Evolutionary conservation across 2,329 filamentous ascomycete genomes (phyloP).

Genomic region (Colletotrichum sp.): DNA sequence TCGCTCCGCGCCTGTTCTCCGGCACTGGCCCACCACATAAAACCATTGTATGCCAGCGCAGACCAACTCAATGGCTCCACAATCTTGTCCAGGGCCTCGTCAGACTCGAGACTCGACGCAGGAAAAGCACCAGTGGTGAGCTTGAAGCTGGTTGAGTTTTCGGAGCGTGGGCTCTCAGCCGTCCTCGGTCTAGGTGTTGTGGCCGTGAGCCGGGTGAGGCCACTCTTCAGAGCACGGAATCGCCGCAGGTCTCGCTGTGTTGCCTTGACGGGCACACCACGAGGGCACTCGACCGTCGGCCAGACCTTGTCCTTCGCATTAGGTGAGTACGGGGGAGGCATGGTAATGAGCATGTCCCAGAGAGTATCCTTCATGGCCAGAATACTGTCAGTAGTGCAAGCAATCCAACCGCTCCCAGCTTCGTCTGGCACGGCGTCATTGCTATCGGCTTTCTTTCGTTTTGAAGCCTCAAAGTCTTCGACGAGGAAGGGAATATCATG

Average conservation of each 20-base stretch:
- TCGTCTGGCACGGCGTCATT: conserved; percentile 49
- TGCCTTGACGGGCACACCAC: conserved; percentile 74
- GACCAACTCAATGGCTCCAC: conserved; percentile 72
- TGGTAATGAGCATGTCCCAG: conserved; percentile 87
- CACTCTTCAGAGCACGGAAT: conserved; percentile 71
- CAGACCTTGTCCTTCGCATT: conserved; percentile 68
- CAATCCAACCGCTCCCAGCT: conserved; percentile 77
- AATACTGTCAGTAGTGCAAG: conserved; percentile 95
- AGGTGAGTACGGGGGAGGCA: conserved; percentile 69
- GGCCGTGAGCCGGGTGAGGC: conserved; percentile 56
- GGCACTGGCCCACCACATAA: conserved; percentile 91
- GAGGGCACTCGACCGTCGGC: conserved; percentile 75
- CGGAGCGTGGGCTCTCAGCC: conserved; percentile 29
- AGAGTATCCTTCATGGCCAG: conserved; percentile 84
- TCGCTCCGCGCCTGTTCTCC: conserved; percentile 72
- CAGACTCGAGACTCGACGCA: conserved; percentile 36
- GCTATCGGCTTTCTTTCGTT: conserved; percentile 38
- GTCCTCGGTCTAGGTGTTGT: conserved; percentile 9
- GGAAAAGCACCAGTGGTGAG: conserved; percentile 21
- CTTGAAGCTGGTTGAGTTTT: conserved; percentile 25
- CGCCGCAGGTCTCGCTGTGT: conserved; percentile 89
- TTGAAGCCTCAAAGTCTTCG: conserved; percentile 58
- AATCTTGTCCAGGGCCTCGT: conserved; percentile 58
- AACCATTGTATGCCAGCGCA: conserved; percentile 78
- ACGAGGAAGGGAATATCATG: conserved; percentile 87